Evolutionary conservation across 306 rosid species (phyloP).

Genomic region (Vicia faba): DNA sequence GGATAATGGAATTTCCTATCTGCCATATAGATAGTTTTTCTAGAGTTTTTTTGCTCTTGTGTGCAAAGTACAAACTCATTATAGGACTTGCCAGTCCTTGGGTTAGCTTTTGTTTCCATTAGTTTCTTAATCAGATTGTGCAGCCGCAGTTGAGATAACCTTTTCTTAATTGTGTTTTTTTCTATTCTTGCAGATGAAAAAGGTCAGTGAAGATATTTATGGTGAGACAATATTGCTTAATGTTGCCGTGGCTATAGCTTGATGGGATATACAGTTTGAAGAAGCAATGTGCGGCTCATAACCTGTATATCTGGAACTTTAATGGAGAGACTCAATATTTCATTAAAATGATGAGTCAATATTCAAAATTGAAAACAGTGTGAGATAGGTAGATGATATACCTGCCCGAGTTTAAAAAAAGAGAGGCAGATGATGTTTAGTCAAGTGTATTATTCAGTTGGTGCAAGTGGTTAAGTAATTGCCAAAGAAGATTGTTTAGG

Average conservation of each 20-base stretch:
- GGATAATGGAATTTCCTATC: slow-evolving; percentile 17
- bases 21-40: not conserved
- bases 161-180: not conserved
- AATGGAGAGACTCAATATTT: slow-evolving; percentile 18
- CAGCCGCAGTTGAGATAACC: slow-evolving; percentile 31
- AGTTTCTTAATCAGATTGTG: slow-evolving; percentile 29
- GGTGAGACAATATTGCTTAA: slow-evolving; percentile 21
- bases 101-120: not conserved
- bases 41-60: slow-evolving; percentile 4
- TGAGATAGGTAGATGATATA: slow-evolving; percentile 23
- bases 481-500: slow-evolving; percentile 35
- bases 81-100: not conserved
- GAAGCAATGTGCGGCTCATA: slow-evolving; percentile 46
- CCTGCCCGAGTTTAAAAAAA: slow-evolving; percentile 32
- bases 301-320: slow-evolving; percentile 32
- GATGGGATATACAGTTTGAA: slow-evolving; percentile 43
- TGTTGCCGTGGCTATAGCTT: slow-evolving; percentile 32
- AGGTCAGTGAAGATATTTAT: slow-evolving; percentile 25
- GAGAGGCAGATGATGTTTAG: slow-evolving; percentile 26
- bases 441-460: slow-evolving; percentile 41
- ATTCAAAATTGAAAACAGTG: slow-evolving; percentile 17
- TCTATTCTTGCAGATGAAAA: slow-evolving; percentile 40
- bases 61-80: not conserved
- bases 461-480: slow-evolving; percentile 34
- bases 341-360: slow-evolving; percentile 11